phyloP scores from a whole-genome alignment of 2,329 filamentous ascomycete genomes.

The Talaromyces sp. region DNA sequence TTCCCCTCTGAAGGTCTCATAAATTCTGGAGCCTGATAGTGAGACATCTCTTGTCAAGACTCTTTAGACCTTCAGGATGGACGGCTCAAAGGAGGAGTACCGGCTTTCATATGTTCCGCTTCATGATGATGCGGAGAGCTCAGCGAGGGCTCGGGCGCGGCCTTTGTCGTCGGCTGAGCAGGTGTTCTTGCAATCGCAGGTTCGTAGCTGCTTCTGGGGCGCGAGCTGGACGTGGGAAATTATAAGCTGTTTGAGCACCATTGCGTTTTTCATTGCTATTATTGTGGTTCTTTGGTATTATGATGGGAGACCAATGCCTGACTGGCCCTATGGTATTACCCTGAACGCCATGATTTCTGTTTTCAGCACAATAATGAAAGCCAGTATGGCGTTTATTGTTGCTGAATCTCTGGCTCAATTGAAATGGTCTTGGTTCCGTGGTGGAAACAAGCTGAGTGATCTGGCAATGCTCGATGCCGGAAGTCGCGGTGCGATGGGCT shows the following conservation, averaged over 20 bases:
- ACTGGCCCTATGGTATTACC: slow-evolving; percentile 37
- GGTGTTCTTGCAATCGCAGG: slow-evolving; percentile 16
- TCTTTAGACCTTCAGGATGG: slow-evolving; percentile 8
- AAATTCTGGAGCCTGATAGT: neutral
- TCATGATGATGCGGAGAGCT: slow-evolving; percentile 10
- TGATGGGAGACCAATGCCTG: slow-evolving; percentile 29
- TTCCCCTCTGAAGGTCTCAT: neutral
- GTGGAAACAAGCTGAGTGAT: slow-evolving; percentile 31
- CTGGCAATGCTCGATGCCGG: slow-evolving; percentile 37
- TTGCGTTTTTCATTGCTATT: slow-evolving; percentile 39
- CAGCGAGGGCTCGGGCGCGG: slow-evolving; percentile 7
- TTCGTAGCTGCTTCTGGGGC: slow-evolving; percentile 17
- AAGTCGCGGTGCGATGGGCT: slow-evolving; percentile 35
- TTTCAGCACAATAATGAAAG: slow-evolving; percentile 33
- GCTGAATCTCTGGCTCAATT: slow-evolving; percentile 36
- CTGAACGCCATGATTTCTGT: slow-evolving; percentile 38
- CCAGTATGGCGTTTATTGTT: slow-evolving; percentile 32
- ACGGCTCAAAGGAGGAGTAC: slow-evolving; percentile 15
- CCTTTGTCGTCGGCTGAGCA: slow-evolving; percentile 21
- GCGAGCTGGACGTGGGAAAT: slow-evolving; percentile 26
- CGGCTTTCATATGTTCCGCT: slow-evolving; percentile 18
- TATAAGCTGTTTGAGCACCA: slow-evolving; percentile 27
- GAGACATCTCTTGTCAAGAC: neutral
- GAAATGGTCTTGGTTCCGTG: slow-evolving; percentile 41
- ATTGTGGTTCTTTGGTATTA: slow-evolving; percentile 34